Base-by-base conservation (phyloP, 116 monocot genomes). In the Dioscorea cayenensis region DNA sequence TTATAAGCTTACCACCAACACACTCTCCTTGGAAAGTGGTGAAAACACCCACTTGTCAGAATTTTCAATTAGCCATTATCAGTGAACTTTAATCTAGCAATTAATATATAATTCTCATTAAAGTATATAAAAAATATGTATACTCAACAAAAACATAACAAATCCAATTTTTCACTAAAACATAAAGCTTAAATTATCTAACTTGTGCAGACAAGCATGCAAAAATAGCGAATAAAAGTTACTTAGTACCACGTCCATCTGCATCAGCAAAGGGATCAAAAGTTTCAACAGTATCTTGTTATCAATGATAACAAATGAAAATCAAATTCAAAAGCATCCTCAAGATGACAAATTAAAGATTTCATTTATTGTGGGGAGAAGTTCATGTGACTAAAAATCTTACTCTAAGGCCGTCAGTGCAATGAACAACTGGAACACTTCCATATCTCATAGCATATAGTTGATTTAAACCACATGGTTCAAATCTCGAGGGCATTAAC, bases 401-500 rank as follows among this genome's bases (percentile, higher is more conserved):
- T 72, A 94, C 95, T 77, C 80, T 89, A 5, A 95, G 92, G 21
- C 95, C 95, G 28, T 90, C 95, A 27, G 87, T 87, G 49, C 65
- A 66, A 74, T 92, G 89, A 22, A n/a, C n/a, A n/a, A n/a, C n/a
- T n/a, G n/a, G n/a, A n/a, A n/a, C n/a, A n/a, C n/a, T n/a, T n/a
- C n/a, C 95, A 84, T 95, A 95, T 74, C 75, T 85, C 95, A 85
- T 92, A 14, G 87, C 92, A 78, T 92, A 92, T 38, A 95, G 71
- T 59, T 95, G 95, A 74, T 95, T 95, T 28, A 95, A 74, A 23
- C 95, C 95, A 75, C 92, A 95, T 72, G 95, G 95, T 68, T 95
- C 95, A 66, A 92, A 95, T 74, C 95, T 90, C 25, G 95, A 95
- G 8, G 95, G 92, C 95, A 95, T 95, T 63, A 95, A 73, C 52